Evolutionary conservation across 2,329 filamentous ascomycete species (phyloP), one percentile per base, ranked within the genome.

Genomic region (Escovopsis weberi): DNA sequence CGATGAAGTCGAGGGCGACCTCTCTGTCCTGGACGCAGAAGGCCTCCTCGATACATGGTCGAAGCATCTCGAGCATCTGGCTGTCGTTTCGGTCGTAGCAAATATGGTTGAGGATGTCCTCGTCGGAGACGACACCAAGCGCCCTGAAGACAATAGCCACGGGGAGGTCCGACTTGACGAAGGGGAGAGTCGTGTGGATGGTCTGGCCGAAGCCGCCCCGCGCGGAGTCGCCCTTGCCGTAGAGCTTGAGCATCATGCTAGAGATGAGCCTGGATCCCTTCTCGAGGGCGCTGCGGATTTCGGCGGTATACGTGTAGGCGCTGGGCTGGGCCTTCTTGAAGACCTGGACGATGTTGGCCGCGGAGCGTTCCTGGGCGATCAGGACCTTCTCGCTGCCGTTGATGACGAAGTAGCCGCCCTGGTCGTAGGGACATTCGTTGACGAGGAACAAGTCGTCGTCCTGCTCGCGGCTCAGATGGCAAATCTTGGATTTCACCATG

Each of bases 381-480:
- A 98, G 68, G 19, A 98, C 91, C 71, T 98, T 98, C 60, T 98
- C 91, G 63, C 85, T 94, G 37, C 91, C 91, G 66, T 98, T 98
- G 72, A 98, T 98, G 55, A 98, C 86, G 58, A 98, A 98, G 64
- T 98, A 98, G 51, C 91, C 91, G 52, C 91, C 91, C 58, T 95
- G 91, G 57, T 98, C 91, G 61, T 95, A 98, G 1, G 91, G 91
- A 52, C 91, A 98, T 64, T 98, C 91, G 58, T 94, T 94, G 62
- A 93, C 80, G 38, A 84, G 73, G 59, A 94, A 96, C 2, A 98
- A 72, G 40, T 85, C 82, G 42, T 91, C 81, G 50, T 96, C 89
- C 39, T 78, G 76, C 57, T 93, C 77, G 51, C 82, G 80, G 52
- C 83, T 83, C 51, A 98, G 65, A 50, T 93, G 85, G 63, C 91